Percentiles rank a stretch among this genome's conserved stretches.
These are phyloP conservation scores for Auriculariales sp. DNA, from an alignment of 768 basidiomycete genomes.

Conservation along the genomic window DNA sequence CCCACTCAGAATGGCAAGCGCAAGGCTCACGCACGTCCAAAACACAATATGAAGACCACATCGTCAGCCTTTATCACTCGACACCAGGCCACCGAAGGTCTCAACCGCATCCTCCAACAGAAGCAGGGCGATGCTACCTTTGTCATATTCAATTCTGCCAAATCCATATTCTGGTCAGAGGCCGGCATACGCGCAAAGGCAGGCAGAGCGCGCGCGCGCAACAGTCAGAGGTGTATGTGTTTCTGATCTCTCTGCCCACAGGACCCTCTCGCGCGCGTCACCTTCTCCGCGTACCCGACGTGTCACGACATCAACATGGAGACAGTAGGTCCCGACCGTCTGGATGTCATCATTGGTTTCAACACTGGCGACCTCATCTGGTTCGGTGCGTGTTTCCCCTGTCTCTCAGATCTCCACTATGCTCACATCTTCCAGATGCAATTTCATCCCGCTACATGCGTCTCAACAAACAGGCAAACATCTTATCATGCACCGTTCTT, in stretches of 20 bases:
- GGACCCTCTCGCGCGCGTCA: conserved; percentile 78
- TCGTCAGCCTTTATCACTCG: conserved; percentile 88
- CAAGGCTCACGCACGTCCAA: conserved; percentile 53
- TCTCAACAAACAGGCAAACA: conserved; percentile 67
- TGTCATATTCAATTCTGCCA: conserved; percentile 76
- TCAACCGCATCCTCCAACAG: conserved; percentile 52
- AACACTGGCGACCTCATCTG: conserved; percentile 90
- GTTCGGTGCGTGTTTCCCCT: conserved; percentile 52
- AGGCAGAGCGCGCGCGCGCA: conserved; percentile 12
- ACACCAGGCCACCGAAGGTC: conserved; percentile 66
- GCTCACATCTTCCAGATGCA: conserved; percentile 37
- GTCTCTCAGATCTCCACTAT: not conserved
- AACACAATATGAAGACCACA: conserved; percentile 80
- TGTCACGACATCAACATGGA: conserved; percentile 77
- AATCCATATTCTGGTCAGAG: conserved; percentile 78
- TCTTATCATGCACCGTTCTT: not conserved
- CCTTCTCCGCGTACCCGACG: conserved; percentile 77
- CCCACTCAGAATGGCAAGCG: conserved; percentile 39
- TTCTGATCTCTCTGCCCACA: conserved; percentile 18
- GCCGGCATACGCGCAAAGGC: conserved; percentile 78
- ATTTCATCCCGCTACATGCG: conserved; percentile 69
- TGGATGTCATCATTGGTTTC: conserved; percentile 89
- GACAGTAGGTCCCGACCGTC: conserved; percentile 61
- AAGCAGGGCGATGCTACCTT: conserved; percentile 80
- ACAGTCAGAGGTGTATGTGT: not conserved